Evolutionary conservation across 2,329 filamentous ascomycete genomes (phyloP).

Genomic region (Neofusicoccum parvum): DNA sequence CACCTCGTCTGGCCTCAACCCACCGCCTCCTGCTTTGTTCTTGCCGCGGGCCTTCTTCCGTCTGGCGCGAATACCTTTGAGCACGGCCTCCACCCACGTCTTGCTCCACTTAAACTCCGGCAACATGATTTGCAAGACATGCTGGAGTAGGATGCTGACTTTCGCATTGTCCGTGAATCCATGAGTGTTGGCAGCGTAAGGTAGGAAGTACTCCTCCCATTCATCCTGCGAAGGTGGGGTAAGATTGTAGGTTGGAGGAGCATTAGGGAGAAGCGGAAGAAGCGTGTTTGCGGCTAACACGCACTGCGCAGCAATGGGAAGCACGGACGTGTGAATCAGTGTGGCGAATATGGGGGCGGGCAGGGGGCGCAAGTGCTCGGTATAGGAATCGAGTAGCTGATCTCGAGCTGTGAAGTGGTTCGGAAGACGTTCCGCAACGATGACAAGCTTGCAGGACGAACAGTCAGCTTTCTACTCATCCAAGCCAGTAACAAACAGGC

Average conservation of each 20-base stretch:
- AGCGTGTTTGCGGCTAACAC: slow-evolving; percentile 47
- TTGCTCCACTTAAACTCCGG: slow-evolving; percentile 28
- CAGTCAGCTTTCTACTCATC: not conserved
- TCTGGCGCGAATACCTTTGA: slow-evolving; percentile 42
- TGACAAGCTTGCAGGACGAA: not conserved
- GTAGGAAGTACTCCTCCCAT: slow-evolving; percentile 33
- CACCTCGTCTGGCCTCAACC: slow-evolving; percentile 48
- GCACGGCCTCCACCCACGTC: slow-evolving; percentile 27
- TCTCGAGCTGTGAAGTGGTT: slow-evolving; percentile 53
- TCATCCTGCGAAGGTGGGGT: slow-evolving; percentile 31
- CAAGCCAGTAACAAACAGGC: not conserved
- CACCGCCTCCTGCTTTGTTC: slow-evolving; percentile 46
- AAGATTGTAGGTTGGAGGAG: slow-evolving; percentile 32
- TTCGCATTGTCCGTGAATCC: slow-evolving; percentile 38
- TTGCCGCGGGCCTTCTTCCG: slow-evolving; percentile 58
- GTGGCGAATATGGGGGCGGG: slow-evolving; percentile 61
- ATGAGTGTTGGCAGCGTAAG: slow-evolving; percentile 29
- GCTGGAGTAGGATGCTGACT: slow-evolving; percentile 36
- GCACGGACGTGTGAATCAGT: slow-evolving; percentile 54
- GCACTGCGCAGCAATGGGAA: slow-evolving; percentile 48
- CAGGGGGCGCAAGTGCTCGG: slow-evolving; percentile 59
- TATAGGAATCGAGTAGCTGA: slow-evolving; percentile 62
- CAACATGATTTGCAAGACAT: slow-evolving; percentile 10
- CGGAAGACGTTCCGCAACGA: slow-evolving; percentile 40
- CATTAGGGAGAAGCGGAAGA: slow-evolving; percentile 30